Base-by-base conservation (phyloP, 1,284 basidiomycete species). In the Ganoderma lucidum region DNA sequence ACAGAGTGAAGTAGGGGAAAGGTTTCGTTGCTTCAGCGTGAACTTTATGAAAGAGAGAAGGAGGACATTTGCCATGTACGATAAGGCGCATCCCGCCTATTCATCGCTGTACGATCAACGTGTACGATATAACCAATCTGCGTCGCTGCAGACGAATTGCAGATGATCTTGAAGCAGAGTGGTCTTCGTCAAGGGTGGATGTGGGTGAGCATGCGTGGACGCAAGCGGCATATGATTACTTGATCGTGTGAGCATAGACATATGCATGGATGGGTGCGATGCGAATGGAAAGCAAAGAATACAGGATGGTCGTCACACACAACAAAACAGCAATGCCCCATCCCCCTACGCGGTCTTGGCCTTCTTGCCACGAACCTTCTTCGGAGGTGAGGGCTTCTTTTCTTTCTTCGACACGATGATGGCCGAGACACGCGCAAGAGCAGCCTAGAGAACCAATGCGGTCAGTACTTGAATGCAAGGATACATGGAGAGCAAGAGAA, bases 361-460 rank as follows among this genome's bases (percentile, higher is more conserved):
- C 48, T 83, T 95, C 85, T 90, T 91, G 72, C 93, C 93, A 76
- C 95, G 88, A 74, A 82, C 71, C 86, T 95, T 96, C 86, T 88
- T 90, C 69, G 89, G 84, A 78, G 89, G 92, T 74, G 83, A 78
- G 48, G 90, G 82, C 84, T 94, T 94, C 82, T 88, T 88, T 81
- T 91, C 90, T 80, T 88, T 90, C 83, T 93, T 89, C 70, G 91
- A 84, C 59, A 85, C 86, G 71, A 90, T 75, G 74, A 96, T 85
- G 67, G 93, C 92, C 75, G 93, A 94, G 65, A 91, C 88, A 74
- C 95, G 94, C 71, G 93, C 93, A 68, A 96, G 87, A 74, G 91
- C 88, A 76, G 91, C 92, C 95, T 96, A 64, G 59, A 62, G 58
- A 65, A 23, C 63, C n/a, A 28, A 58, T 30, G 66, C 19, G 30